phyloP scores from a whole-genome alignment of 306 rosid species.

The Coriaria nepalensis region DNA sequence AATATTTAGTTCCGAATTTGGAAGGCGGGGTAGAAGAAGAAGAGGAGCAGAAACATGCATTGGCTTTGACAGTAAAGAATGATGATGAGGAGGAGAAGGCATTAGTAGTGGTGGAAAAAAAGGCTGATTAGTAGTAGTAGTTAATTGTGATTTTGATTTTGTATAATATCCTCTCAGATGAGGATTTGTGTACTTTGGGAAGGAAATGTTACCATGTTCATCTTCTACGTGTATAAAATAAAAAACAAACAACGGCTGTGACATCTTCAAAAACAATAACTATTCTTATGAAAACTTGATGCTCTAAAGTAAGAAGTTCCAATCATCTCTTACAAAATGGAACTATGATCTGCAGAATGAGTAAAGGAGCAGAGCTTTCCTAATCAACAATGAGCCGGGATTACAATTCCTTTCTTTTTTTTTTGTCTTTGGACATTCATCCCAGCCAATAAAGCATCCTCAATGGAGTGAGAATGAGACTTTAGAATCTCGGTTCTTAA shows the following conservation, averaged over 20 bases:
- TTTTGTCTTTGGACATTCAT: background rate
- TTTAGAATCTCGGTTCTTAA: slow-evolving; percentile 2
- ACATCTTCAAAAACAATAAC: no score
- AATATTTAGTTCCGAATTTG: slow-evolving; percentile 25
- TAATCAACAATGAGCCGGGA: background rate
- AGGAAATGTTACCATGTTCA: no score
- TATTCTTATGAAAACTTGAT: no score
- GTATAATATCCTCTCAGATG: no score
- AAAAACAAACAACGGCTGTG: no score
- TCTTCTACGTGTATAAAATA: no score
- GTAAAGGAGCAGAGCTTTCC: slow-evolving; percentile 6
- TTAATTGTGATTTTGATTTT: no score
- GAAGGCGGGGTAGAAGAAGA: slow-evolving; percentile 30
- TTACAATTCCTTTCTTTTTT: slow-evolving; percentile 11
- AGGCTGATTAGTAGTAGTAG: no score
- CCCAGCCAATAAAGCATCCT: background rate
- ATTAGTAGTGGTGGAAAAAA: slow-evolving; percentile 16
- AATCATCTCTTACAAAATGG: no score
- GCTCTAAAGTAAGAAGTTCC: no score
- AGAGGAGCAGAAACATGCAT: slow-evolving; percentile 13
- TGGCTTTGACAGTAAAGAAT: slow-evolving; percentile 10
- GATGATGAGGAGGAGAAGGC: slow-evolving; percentile 28
- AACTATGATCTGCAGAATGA: background rate
- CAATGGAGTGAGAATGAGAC: slow-evolving; percentile 13
- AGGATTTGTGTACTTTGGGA: no score